Evolutionary conservation across 2,329 filamentous ascomycete species (phyloP).

Genomic region (Blastomyces parvus): DNA sequence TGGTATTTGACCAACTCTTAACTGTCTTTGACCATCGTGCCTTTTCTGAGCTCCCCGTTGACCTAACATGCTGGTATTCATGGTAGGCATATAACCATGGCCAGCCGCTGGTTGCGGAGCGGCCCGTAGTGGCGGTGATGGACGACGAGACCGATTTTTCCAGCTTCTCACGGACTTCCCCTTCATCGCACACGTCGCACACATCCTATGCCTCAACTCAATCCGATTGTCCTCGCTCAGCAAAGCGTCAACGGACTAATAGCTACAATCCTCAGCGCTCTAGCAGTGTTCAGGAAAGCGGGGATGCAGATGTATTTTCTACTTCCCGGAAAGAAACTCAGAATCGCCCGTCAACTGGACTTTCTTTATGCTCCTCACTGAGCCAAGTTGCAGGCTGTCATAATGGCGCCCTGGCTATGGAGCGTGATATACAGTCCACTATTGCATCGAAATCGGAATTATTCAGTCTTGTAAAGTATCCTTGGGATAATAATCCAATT

Average conservation of each 20-base stretch:
- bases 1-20: not conserved
- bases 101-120: not conserved
- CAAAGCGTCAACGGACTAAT: constrained; percentile 4
- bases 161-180: not conserved
- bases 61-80: not conserved
- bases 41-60: not conserved
- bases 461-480: constrained; percentile 3
- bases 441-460: not conserved
- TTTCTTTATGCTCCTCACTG: not conserved
- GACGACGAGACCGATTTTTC: constrained; percentile 2
- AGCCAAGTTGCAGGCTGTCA: not conserved
- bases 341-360: not conserved
- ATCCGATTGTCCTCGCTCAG: not conserved
- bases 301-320: not conserved
- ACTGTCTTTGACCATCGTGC: not conserved
- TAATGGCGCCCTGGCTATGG: not conserved
- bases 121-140: not conserved
- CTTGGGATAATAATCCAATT: constrained; percentile 8
- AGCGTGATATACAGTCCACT: not conserved
- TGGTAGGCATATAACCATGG: constrained; percentile 1
- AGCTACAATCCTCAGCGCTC: not conserved
- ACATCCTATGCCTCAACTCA: not conserved
- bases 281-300: not conserved
- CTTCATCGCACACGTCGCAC: not conserved
- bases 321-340: not conserved